These are phyloP conservation scores for Fraxinus quadrangulata DNA, from an alignment of 257 asterid species.

Conservation along the genomic window DNA sequence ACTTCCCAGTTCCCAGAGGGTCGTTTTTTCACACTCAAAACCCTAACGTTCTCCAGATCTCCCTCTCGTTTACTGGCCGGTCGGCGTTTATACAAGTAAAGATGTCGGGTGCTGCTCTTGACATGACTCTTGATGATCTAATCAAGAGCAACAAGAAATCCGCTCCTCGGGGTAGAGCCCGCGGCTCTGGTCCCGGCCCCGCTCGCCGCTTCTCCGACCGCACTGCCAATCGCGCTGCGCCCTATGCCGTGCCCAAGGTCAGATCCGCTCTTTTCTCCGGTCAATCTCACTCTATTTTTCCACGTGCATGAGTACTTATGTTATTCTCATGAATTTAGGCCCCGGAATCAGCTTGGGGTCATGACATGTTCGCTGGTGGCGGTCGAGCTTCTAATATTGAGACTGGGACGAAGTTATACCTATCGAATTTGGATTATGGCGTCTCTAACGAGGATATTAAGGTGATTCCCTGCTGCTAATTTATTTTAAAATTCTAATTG, in stretches of 20 bases:
- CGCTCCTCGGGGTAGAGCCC: not conserved
- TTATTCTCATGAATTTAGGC: slow-evolving; percentile 19
- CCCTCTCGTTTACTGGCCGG: not conserved
- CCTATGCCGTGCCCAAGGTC: slow-evolving; percentile 30
- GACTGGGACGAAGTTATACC: slow-evolving; percentile 41
- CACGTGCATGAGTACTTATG: not conserved
- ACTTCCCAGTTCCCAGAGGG: not conserved
- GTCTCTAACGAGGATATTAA: slow-evolving; percentile 51
- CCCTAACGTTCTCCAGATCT: not conserved
- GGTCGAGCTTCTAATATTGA: slow-evolving; percentile 25
- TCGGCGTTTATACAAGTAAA: not conserved
- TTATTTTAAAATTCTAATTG: not conserved
- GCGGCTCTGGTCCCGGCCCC: slow-evolving; percentile 18
- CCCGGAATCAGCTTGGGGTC: slow-evolving; percentile 27
- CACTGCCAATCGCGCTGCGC: slow-evolving; percentile 28
- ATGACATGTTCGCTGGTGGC: slow-evolving; percentile 23
- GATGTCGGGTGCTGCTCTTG: slow-evolving; percentile 27
- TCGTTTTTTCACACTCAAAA: not conserved
- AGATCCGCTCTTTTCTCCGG: slow-evolving; percentile 10
- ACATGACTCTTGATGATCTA: slow-evolving; percentile 49
- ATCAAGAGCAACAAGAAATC: slow-evolving; percentile 31
- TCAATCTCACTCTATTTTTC: no score
- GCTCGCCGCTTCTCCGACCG: slow-evolving; percentile 30
- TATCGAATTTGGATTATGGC: slow-evolving; percentile 52
- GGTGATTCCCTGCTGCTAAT: slow-evolving; percentile 29